These are phyloP conservation scores for Nemania sp. DNA, from an alignment of 2,329 filamentous ascomycete genomes.

Conservation along the genomic window DNA sequence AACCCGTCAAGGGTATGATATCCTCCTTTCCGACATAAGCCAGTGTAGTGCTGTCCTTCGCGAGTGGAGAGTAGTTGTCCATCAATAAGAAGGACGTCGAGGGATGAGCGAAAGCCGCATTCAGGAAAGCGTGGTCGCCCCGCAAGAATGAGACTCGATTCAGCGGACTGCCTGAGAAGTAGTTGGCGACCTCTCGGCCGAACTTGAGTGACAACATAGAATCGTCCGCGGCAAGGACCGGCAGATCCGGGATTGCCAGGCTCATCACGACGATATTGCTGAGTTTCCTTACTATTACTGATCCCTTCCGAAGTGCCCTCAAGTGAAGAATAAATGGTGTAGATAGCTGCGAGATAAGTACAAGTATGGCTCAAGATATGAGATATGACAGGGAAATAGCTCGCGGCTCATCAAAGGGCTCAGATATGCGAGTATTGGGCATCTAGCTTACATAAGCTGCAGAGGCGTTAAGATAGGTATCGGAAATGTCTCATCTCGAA, in stretches of 20 bases:
- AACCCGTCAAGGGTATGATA: slow-evolving; percentile 69
- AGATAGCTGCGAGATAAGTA: slow-evolving; percentile 2
- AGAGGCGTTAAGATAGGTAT: background rate
- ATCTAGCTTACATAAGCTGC: slow-evolving; percentile 1
- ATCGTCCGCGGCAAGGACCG: slow-evolving; percentile 51
- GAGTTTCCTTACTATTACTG: background rate
- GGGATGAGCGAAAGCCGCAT: slow-evolving; percentile 66
- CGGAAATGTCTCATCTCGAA: slow-evolving; percentile 14
- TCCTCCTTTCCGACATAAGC: slow-evolving; percentile 71
- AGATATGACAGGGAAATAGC: background rate
- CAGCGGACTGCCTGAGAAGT: slow-evolving; percentile 77
- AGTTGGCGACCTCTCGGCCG: slow-evolving; percentile 79
- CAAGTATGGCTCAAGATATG: background rate
- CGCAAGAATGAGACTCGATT: slow-evolving; percentile 82
- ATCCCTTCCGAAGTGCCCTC: background rate
- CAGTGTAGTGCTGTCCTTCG: slow-evolving; percentile 62
- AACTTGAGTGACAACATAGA: slow-evolving; percentile 77
- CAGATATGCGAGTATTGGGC: no score
- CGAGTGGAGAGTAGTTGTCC: slow-evolving; percentile 75
- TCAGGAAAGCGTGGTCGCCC: slow-evolving; percentile 69
- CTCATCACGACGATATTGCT: slow-evolving; percentile 34
- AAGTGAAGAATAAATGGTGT: background rate
- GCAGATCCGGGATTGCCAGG: slow-evolving; percentile 47
- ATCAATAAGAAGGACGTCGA: slow-evolving; percentile 75
- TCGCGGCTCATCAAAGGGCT: slow-evolving; percentile 1